Evolutionary conservation across 2,329 filamentous ascomycete genomes (phyloP).

Genomic region (Pseudocercospora fuligena): DNA sequence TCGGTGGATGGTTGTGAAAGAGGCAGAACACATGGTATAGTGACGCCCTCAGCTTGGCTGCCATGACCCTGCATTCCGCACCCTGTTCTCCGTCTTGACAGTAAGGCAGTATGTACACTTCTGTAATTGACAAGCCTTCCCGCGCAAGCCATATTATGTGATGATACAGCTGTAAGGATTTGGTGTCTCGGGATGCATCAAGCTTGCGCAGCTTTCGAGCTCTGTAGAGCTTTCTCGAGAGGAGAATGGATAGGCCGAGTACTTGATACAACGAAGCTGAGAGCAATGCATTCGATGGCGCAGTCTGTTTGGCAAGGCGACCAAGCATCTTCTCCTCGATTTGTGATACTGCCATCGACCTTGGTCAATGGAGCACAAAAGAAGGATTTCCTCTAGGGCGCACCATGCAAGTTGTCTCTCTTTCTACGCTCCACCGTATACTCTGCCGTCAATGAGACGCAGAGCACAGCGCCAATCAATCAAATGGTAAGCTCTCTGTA

Average conservation of each 20-base stretch:
- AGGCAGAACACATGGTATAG: constrained; percentile 97
- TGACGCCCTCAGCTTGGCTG: constrained; percentile 88
- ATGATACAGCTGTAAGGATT: constrained; percentile 80
- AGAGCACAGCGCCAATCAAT: not conserved
- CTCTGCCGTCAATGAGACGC: not conserved
- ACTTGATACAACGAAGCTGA: constrained; percentile 87
- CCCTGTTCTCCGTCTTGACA: constrained; percentile 73
- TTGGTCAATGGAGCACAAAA: constrained; percentile 12
- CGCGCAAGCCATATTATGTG: constrained; percentile 96
- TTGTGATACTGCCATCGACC: constrained; percentile 87
- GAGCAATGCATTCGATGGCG: constrained; percentile 76
- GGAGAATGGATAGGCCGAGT: constrained; percentile 84
- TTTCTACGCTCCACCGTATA: not conserved
- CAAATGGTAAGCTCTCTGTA: not conserved
- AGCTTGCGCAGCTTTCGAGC: constrained; percentile 82
- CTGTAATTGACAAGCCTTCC: constrained; percentile 86
- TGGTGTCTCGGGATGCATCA: constrained; percentile 77
- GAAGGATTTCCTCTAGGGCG: not conserved
- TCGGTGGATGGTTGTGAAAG: constrained; percentile 87
- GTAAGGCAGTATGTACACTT: constrained; percentile 79
- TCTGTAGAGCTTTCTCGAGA: constrained; percentile 80
- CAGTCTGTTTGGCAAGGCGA: constrained; percentile 80
- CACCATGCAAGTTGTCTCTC: constrained; percentile 1
- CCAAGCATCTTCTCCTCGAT: constrained; percentile 97
- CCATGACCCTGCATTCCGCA: constrained; percentile 82